These are phyloP conservation scores for Platismatia glauca DNA, from an alignment of 495 filamentous ascomycete species.

Conservation along the genomic window DNA sequence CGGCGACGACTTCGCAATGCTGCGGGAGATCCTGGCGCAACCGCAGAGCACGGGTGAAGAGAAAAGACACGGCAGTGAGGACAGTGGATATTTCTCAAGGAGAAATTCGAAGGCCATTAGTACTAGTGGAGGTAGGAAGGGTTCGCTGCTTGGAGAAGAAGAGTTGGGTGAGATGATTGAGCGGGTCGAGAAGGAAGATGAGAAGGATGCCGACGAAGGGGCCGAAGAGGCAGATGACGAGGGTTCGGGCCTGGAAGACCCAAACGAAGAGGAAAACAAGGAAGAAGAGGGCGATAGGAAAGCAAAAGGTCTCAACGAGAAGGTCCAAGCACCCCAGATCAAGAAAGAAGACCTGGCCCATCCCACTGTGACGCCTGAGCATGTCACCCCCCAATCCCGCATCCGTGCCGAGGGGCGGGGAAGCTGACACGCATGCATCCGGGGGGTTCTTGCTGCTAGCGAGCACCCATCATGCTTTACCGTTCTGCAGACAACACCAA, in stretches of 20 bases:
- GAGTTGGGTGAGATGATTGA: neutral
- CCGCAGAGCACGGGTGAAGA: neutral
- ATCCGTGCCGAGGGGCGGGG: no score
- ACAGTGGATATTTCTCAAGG: constrained; percentile 16
- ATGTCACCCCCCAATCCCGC: neutral
- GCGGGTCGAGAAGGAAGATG: neutral
- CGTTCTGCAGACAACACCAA: no score
- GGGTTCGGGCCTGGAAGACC: neutral
- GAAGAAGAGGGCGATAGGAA: neutral
- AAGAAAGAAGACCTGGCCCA: neutral
- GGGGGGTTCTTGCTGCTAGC: no score
- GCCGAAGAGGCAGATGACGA: neutral
- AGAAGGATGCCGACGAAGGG: neutral
- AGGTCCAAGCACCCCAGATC: neutral
- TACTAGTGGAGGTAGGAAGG: neutral
- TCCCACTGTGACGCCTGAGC: neutral
- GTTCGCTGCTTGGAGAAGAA: neutral
- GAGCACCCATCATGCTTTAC: no score
- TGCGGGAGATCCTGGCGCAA: neutral
- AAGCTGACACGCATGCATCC: no score
- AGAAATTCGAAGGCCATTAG: neutral
- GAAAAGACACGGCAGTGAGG: neutral
- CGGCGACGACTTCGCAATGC: constrained; percentile 7
- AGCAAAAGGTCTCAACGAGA: neutral
- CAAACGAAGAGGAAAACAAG: neutral